phyloP scores from a whole-genome alignment of 2,329 filamentous ascomycete genomes.

The Aspergillus sp. region DNA sequence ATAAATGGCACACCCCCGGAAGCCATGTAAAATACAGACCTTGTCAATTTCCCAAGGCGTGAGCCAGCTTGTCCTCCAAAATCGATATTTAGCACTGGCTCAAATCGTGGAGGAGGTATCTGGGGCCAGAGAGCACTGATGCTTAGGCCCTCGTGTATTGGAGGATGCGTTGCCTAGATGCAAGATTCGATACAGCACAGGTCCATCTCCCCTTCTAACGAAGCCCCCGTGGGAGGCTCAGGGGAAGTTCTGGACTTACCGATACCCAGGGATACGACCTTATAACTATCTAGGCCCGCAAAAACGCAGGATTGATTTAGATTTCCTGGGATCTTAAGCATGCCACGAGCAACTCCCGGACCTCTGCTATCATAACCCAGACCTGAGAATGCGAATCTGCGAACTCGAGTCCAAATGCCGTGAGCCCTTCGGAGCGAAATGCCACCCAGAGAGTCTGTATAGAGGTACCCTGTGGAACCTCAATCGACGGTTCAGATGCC shows the following conservation, averaged over 20 bases:
- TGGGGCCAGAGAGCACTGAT: neutral
- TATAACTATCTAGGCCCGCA: constrained; percentile 12
- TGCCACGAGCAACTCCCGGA: constrained; percentile 1
- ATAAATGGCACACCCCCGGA: constrained; percentile 3
- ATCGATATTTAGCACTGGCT: constrained; percentile 19
- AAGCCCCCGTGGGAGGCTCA: too few species aligned
- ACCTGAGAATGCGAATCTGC: neutral
- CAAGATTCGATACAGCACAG: too few species aligned
- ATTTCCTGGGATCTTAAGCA: neutral
- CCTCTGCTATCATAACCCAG: constrained; percentile 13
- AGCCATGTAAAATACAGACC: constrained; percentile 15
- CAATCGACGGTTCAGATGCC: neutral
- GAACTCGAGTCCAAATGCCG: constrained; percentile 13
- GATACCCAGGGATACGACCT: neutral
- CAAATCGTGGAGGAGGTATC: constrained; percentile 5
- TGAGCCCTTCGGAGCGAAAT: constrained; percentile 15
- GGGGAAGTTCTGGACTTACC: too few species aligned
- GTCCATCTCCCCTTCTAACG: neutral
- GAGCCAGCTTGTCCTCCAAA: constrained; percentile 16
- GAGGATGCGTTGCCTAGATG: constrained; percentile 4
- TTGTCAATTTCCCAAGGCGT: constrained; percentile 9
- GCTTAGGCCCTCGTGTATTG: neutral
- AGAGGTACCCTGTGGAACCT: neutral
- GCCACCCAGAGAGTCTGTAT: neutral
- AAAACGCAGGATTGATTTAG: constrained; percentile 1